Conservation (phyloP, 2,329 filamentous ascomycete genomes). For the Fusarium musae region DNA sequence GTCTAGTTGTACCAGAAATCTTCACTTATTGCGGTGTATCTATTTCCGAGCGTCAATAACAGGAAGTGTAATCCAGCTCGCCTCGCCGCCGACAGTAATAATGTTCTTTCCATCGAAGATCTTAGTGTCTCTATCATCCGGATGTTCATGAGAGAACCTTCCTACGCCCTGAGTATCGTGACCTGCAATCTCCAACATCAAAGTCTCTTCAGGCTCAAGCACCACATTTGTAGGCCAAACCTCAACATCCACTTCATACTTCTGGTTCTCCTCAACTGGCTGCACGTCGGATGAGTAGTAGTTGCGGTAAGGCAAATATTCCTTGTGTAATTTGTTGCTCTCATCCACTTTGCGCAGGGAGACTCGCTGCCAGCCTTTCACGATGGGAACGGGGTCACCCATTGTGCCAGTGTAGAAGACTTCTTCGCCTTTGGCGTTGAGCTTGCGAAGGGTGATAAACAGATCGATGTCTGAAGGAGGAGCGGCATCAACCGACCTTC, state of each 20-base stretch:
- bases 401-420: constrained; percentile 73
- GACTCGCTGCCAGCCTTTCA: constrained; percentile 71
- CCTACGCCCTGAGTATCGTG: constrained; percentile 70
- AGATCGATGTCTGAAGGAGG: constrained; percentile 66
- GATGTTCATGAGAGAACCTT: constrained; percentile 64
- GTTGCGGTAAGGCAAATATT: constrained; percentile 65
- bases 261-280: constrained; percentile 62
- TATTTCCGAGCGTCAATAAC: not conserved
- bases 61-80: not conserved
- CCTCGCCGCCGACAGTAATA: not conserved
- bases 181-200: constrained; percentile 65
- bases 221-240: constrained; percentile 73
- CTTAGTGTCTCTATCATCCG: constrained; percentile 49
- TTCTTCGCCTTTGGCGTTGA: constrained; percentile 64
- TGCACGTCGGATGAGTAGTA: constrained; percentile 67
- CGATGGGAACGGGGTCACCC: constrained; percentile 69
- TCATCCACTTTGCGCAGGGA: constrained; percentile 64
- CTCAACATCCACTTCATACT: constrained; percentile 70
- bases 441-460: constrained; percentile 71
- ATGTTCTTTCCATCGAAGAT: not conserved
- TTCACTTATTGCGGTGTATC: too few species aligned
- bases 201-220: constrained; percentile 55
- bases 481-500: constrained; percentile 55
- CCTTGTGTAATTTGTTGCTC: constrained; percentile 55
- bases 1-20: too few species aligned